These are phyloP conservation scores for Candida railenensis DNA, from an alignment of 805 yeast species.

Conservation along the genomic window DNA sequence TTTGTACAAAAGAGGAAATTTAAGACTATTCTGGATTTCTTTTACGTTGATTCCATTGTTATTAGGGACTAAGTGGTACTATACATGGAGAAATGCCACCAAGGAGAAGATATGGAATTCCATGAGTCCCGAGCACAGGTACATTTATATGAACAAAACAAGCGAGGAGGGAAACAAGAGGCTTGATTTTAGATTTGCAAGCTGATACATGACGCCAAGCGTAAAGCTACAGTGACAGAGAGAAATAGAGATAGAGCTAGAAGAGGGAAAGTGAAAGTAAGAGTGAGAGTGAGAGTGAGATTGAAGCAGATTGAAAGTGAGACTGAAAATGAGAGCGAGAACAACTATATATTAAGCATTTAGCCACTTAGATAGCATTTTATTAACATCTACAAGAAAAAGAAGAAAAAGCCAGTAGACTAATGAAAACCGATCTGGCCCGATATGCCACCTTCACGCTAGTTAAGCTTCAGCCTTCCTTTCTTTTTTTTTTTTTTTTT, in stretches of 20 bases:
- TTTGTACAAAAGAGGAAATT: constrained; percentile 25
- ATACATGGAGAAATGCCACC: constrained; percentile 19
- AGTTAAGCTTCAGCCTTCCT: no score
- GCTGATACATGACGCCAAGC: no score
- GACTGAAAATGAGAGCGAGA: background rate
- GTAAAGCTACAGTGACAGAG: no score
- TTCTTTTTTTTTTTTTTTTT: no score
- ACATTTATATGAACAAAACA: constrained; percentile 15
- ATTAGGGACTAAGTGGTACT: constrained; percentile 19
- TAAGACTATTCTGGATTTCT: constrained; percentile 18
- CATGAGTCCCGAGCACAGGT: constrained; percentile 17
- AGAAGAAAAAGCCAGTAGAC: no score
- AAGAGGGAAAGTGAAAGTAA: background rate
- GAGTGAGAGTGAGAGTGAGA: background rate
- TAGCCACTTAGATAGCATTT: no score
- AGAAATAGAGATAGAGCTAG: background rate
- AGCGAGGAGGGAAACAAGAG: constrained; percentile 23
- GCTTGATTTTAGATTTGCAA: constrained; percentile 22
- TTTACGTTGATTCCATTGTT: constrained; percentile 21
- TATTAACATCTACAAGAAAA: no score
- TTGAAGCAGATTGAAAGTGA: background rate
- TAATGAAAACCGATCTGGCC: no score
- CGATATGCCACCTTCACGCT: no score
- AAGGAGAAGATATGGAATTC: constrained; percentile 16
- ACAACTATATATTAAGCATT: no score